A percentile compares a stretch with the other conserved stretches of the same genome.
These are phyloP conservation scores for Micractinium conductrix DNA, from an alignment of 139 green algal species.

Conservation along the genomic window DNA sequence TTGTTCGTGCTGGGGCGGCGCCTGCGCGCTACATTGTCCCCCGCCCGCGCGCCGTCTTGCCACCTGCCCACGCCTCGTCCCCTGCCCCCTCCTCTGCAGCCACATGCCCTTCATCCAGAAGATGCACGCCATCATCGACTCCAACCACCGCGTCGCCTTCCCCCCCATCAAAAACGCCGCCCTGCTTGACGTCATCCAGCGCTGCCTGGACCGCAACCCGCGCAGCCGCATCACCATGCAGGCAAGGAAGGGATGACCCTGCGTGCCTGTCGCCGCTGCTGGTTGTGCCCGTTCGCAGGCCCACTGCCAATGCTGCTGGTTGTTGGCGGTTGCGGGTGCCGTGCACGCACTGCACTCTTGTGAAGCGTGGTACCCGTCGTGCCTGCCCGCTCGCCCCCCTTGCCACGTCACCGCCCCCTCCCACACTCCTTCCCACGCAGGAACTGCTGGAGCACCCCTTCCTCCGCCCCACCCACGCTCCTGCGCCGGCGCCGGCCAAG, in stretches of 20 bases:
- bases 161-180: constrained; percentile 67
- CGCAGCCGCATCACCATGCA: constrained; percentile 84
- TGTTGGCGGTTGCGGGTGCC: no score
- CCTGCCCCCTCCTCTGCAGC: constrained; percentile 15
- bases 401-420: not conserved
- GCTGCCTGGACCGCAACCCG: constrained; percentile 89
- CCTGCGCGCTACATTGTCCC: no score
- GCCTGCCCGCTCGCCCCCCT: not conserved
- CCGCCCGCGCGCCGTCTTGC: no score
- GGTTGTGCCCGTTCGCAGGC: no score
- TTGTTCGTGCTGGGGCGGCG: no score
- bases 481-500: not conserved
- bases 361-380: no score
- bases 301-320: no score
- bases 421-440: constrained; percentile 46
- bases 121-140: constrained; percentile 93
- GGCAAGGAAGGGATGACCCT: constrained; percentile 43
- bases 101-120: constrained; percentile 93
- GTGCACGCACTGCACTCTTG: no score
- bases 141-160: constrained; percentile 70
- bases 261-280: no score
- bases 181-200: constrained; percentile 78
- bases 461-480: constrained; percentile 71
- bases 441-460: constrained; percentile 91
- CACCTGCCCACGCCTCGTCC: no score